Evolutionary conservation across 768 basidiomycete genomes (phyloP).

Genomic region (Sarcodon aspratus): DNA sequence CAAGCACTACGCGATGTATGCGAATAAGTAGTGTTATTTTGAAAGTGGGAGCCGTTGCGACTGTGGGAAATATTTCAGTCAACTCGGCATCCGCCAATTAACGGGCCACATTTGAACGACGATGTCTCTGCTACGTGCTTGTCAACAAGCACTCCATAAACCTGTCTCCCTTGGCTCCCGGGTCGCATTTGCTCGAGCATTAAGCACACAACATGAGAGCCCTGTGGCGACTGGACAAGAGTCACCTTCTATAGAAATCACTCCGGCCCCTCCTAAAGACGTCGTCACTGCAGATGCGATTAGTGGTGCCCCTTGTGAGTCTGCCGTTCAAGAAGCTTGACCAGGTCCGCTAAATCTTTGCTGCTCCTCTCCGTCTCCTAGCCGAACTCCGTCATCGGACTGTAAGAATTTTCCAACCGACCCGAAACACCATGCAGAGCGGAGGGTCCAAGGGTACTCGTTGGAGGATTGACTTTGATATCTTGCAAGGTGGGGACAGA

Average conservation of each 20-base stretch:
- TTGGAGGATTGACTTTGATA: constrained; percentile 95
- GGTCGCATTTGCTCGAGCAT: constrained; percentile 5
- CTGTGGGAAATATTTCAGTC: too few relatives aligned
- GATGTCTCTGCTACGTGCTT: constrained; percentile 48
- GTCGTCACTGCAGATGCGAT: constrained; percentile 71
- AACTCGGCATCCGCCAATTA: too few relatives aligned
- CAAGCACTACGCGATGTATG: too few relatives aligned
- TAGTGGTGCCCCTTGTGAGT: constrained; percentile 72
- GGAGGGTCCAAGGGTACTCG: constrained; percentile 75
- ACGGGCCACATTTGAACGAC: neutral
- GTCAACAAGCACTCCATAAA: constrained; percentile 16
- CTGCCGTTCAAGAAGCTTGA: constrained; percentile 13
- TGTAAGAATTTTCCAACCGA: constrained; percentile 88
- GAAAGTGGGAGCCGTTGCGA: too few relatives aligned
- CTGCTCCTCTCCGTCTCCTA: constrained; percentile 15
- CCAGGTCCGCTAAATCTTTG: constrained; percentile 1
- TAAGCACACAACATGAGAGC: constrained; percentile 14
- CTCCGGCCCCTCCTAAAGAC: constrained; percentile 36
- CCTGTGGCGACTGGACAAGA: constrained; percentile 11
- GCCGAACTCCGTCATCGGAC: constrained; percentile 78
- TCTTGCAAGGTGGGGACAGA: constrained; percentile 75
- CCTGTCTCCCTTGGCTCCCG: constrained; percentile 11
- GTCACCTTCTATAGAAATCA: constrained; percentile 26
- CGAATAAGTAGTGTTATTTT: too few relatives aligned
- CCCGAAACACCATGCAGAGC: constrained; percentile 92